Conservation (phyloP, 2,329 filamentous ascomycete species). For the Pyrenochaeta sp. region DNA sequence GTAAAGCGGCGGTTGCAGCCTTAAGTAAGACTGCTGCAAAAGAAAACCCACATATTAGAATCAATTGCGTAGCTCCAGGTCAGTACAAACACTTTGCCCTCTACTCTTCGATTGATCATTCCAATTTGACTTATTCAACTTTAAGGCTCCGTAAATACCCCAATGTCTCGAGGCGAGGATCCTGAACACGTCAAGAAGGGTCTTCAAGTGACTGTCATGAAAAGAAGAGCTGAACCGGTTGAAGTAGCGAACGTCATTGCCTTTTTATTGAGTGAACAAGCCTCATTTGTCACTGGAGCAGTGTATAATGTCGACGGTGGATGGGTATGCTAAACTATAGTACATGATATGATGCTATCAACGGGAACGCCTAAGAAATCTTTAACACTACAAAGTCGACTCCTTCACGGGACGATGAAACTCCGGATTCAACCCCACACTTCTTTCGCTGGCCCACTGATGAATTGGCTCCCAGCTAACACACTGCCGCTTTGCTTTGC, state of each 20-base stretch:
- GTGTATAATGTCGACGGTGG: constrained; percentile 23
- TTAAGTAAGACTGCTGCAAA: constrained; percentile 41
- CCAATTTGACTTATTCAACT: not conserved
- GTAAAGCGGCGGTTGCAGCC: constrained; percentile 46
- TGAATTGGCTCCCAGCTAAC: constrained; percentile 2
- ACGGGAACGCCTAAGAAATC: not conserved
- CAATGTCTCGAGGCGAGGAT: constrained; percentile 26
- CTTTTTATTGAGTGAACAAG: constrained; percentile 21
- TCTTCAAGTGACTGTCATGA: constrained; percentile 21
- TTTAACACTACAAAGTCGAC: not conserved
- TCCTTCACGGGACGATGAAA: not conserved
- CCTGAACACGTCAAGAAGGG: constrained; percentile 21
- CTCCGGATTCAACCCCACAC: not conserved
- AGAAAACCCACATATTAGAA: constrained; percentile 31
- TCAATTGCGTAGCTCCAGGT: constrained; percentile 32
- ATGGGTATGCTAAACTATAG: constrained; percentile 14
- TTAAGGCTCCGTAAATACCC: constrained; percentile 26
- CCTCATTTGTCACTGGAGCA: constrained; percentile 18
- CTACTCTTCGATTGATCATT: not conserved
- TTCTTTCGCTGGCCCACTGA: constrained; percentile 2
- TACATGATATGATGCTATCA: not conserved
- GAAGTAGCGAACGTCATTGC: constrained; percentile 27
- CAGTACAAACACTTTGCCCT: too few relatives aligned
- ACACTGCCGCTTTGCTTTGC: not conserved
- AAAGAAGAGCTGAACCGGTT: constrained; percentile 22